Conservation (phyloP, 2,329 filamentous ascomycete genomes). For the Xylariaceae sp. region DNA sequence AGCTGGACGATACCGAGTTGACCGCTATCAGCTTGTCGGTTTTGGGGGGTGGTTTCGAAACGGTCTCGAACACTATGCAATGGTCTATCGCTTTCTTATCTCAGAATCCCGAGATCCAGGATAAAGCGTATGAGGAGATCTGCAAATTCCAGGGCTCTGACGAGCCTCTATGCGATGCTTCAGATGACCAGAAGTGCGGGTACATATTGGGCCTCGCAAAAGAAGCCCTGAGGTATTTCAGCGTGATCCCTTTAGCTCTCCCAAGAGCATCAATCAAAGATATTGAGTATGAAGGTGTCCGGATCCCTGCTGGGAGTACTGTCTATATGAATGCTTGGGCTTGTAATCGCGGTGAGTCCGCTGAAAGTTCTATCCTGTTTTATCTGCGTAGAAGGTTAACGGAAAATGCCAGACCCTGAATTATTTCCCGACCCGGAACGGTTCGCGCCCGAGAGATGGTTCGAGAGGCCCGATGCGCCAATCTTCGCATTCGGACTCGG, state of each 20-base stretch:
- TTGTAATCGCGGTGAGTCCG: constrained; percentile 36
- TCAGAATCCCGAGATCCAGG: constrained; percentile 72
- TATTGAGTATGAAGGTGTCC: constrained; percentile 69
- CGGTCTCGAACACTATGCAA: constrained; percentile 78
- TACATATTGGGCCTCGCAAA: constrained; percentile 81
- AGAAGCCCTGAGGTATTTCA: constrained; percentile 79
- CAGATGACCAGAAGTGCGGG: constrained; percentile 77
- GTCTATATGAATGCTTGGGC: constrained; percentile 69
- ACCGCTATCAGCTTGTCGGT: constrained; percentile 84
- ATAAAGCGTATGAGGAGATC: constrained; percentile 72
- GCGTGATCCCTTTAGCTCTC: constrained; percentile 79
- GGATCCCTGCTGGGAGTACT: constrained; percentile 76
- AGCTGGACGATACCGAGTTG: constrained; percentile 64
- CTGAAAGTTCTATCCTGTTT: background rate
- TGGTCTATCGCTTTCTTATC: constrained; percentile 78
- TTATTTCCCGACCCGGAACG: constrained; percentile 35
- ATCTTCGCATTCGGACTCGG: constrained; percentile 39
- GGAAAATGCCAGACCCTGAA: constrained; percentile 28
- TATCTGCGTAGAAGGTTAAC: background rate
- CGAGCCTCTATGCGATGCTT: constrained; percentile 62
- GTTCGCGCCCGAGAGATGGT: constrained; percentile 37
- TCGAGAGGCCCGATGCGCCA: constrained; percentile 34
- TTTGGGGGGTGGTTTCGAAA: constrained; percentile 82
- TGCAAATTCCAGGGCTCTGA: constrained; percentile 44
- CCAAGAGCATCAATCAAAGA: constrained; percentile 75